These are phyloP conservation scores for Musa balbisiana DNA, from an alignment of 202 grass and related monocot genomes.

Conservation along the genomic window DNA sequence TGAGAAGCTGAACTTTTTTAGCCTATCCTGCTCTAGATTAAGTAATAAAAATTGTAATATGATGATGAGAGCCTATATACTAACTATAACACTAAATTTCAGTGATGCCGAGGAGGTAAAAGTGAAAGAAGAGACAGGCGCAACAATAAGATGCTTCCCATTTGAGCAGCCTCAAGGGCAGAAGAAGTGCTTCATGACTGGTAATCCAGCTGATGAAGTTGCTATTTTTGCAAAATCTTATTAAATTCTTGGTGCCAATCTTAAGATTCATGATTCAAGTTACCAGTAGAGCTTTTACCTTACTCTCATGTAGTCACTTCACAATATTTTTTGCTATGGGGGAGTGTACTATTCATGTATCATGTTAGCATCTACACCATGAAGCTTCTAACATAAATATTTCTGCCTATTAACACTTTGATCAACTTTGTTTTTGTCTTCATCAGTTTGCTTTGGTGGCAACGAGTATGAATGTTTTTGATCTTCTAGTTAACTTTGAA, in stretches of 20 bases:
- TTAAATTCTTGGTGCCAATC: constrained; percentile 21
- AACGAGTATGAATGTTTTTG: too few relatives aligned
- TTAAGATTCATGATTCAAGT: too few relatives aligned
- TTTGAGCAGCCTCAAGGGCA: constrained; percentile 69
- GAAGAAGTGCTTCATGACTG: constrained; percentile 96
- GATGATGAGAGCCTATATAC: background rate
- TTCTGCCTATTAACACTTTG: too few relatives aligned
- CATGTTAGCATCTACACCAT: too few relatives aligned
- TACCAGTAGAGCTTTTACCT: too few relatives aligned
- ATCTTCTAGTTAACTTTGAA: too few relatives aligned
- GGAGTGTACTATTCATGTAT: too few relatives aligned
- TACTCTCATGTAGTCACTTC: too few relatives aligned
- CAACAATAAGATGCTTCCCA: constrained; percentile 93
- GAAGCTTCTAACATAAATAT: too few relatives aligned
- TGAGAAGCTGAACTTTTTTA: constrained; percentile 19
- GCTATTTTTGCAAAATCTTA: constrained; percentile 93
- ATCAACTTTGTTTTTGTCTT: too few relatives aligned
- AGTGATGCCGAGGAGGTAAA: constrained; percentile 88
- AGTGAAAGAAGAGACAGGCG: constrained; percentile 96
- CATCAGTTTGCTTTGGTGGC: too few relatives aligned
- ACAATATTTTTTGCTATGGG: too few relatives aligned
- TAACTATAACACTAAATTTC: constrained; percentile 1
- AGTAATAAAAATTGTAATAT: background rate
- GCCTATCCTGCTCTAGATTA: background rate
- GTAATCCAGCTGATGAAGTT: constrained; percentile 71